A percentile compares a stretch with the other conserved stretches of the same genome.
Conservation (phyloP, 331 rosid genomes). For the Prunus yedoensis region DNA sequence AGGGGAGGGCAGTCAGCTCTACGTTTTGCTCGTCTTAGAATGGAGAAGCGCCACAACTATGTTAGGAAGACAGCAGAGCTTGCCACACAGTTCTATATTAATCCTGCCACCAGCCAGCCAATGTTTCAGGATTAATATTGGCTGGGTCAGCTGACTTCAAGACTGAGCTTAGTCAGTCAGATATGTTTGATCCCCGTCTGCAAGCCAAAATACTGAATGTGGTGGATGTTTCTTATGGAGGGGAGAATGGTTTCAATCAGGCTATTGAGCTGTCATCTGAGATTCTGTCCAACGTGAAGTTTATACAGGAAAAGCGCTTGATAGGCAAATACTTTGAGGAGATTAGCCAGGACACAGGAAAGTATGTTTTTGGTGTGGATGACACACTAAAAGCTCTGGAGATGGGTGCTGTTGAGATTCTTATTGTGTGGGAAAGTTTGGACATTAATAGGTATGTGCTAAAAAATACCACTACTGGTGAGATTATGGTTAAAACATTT, state of each 20-base stretch:
- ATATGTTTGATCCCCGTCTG: slow-evolving; percentile 85
- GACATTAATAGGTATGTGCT: slow-evolving; percentile 60
- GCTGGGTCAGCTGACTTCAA: slow-evolving; percentile 88
- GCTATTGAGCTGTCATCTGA: slow-evolving; percentile 71
- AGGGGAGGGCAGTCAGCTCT: slow-evolving; percentile 85
- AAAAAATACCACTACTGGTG: slow-evolving; percentile 44
- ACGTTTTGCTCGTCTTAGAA: slow-evolving; percentile 81
- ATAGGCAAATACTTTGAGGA: slow-evolving; percentile 81
- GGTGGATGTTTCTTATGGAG: slow-evolving; percentile 79
- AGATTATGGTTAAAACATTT: slow-evolving; percentile 52
- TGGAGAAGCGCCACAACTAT: slow-evolving; percentile 79
- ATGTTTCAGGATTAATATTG: slow-evolving; percentile 68
- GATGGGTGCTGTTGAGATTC: slow-evolving; percentile 74
- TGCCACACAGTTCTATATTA: slow-evolving; percentile 70
- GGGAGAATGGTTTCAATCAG: slow-evolving; percentile 76
- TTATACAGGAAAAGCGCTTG: slow-evolving; percentile 67
- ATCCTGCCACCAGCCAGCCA: slow-evolving; percentile 74
- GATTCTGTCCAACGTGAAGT: slow-evolving; percentile 69
- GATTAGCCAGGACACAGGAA: slow-evolving; percentile 79
- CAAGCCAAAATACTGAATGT: slow-evolving; percentile 69
- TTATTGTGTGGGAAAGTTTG: slow-evolving; percentile 78
- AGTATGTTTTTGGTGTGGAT: slow-evolving; percentile 75
- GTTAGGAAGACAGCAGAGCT: slow-evolving; percentile 83
- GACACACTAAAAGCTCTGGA: slow-evolving; percentile 78
- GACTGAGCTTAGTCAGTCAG: slow-evolving; percentile 81